Evolutionary conservation across 176 grass and related monocot species (phyloP).

Genomic region (Pharus latifolius): DNA sequence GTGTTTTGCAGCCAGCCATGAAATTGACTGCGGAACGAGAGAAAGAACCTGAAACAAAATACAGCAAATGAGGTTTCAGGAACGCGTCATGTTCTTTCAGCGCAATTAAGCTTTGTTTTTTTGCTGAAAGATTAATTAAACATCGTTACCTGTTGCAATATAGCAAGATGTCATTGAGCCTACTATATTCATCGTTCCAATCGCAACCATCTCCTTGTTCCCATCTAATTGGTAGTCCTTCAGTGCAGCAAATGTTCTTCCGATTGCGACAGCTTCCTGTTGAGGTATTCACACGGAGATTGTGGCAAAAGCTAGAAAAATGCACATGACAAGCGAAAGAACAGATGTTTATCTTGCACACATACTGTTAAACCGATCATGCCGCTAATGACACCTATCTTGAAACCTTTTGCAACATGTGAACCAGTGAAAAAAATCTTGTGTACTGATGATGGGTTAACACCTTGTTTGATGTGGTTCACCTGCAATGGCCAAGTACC

Average conservation of each 20-base stretch:
- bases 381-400: slow-evolving; percentile 59
- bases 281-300: background rate
- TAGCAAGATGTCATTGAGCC: slow-evolving; percentile 98
- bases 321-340: background rate
- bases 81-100: too few species aligned
- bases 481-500: slow-evolving; percentile 41
- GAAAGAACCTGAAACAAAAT: slow-evolving; percentile 66
- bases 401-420: slow-evolving; percentile 76
- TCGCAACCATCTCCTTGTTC: slow-evolving; percentile 97
- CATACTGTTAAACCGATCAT: slow-evolving; percentile 83
- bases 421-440: slow-evolving; percentile 72
- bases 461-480: slow-evolving; percentile 54
- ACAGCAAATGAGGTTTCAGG: background rate
- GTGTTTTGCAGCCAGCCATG: slow-evolving; percentile 84
- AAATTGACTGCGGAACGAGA: slow-evolving; percentile 94
- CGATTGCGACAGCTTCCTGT: slow-evolving; percentile 93
- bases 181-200: slow-evolving; percentile 88
- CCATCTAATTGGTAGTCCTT: slow-evolving; percentile 92
- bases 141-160: slow-evolving; percentile 61
- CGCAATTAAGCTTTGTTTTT: too few species aligned
- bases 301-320: background rate
- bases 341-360: background rate
- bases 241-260: slow-evolving; percentile 92
- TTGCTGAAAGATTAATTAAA: background rate
- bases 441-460: slow-evolving; percentile 78